phyloP scores from a whole-genome alignment of 768 basidiomycete species.

The Calvatia gigantea region DNA sequence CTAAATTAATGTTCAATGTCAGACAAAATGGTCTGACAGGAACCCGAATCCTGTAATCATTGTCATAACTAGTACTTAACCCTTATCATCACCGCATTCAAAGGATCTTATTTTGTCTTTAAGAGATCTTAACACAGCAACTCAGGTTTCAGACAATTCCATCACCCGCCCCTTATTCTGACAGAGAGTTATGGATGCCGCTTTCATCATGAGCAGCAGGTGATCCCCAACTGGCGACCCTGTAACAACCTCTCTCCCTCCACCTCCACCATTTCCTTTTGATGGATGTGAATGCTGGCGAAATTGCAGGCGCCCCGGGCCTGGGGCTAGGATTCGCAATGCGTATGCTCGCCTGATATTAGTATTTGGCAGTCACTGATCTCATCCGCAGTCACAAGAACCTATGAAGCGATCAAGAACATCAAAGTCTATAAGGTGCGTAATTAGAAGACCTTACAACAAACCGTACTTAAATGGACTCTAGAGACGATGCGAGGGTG shows the following conservation, averaged over 20 bases:
- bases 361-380: neutral
- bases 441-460: neutral
- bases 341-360: conserved; percentile 19
- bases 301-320: conserved; percentile 25
- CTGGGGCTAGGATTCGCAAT: conserved; percentile 22
- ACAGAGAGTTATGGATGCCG: neutral
- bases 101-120: no score
- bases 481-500: conserved; percentile 36
- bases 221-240: neutral
- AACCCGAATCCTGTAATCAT: no score
- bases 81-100: no score
- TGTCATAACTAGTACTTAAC: no score
- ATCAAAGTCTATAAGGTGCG: conserved; percentile 37
- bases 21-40: no score
- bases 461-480: neutral
- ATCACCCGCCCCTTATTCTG: neutral
- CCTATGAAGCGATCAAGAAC: conserved; percentile 28
- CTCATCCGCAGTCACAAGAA: conserved; percentile 22
- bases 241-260: neutral
- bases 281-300: neutral
- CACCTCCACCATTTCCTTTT: neutral
- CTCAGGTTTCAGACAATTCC: neutral
- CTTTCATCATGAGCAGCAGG: neutral
- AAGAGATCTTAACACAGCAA: no score
- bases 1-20: no score